Evolutionary conservation across 768 basidiomycete species (phyloP).

Genomic region (Pleurotus citrinopileatus): DNA sequence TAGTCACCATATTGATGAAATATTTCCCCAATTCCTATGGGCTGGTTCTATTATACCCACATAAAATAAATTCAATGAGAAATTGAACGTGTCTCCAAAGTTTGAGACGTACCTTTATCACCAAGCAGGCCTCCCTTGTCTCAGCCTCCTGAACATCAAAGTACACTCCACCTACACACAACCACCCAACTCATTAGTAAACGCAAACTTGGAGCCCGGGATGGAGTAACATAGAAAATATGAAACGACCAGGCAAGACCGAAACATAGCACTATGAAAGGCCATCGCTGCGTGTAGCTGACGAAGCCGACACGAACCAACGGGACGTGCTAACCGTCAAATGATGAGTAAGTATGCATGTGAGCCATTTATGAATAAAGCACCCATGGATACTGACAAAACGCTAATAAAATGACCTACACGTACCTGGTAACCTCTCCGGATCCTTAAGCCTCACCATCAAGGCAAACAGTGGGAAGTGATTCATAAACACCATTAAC

Average conservation of each 20-base stretch:
- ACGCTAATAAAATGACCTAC: too few species aligned
- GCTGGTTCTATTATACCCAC: conserved; percentile 43
- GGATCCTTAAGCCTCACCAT: conserved; percentile 85
- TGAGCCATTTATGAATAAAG: too few species aligned
- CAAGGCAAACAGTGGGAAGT: conserved; percentile 88
- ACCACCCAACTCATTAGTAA: conserved; percentile 21
- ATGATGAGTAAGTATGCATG: too few species aligned
- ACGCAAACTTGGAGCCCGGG: too few species aligned
- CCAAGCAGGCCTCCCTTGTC: conserved; percentile 20
- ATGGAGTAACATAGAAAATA: too few species aligned
- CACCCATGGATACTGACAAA: too few species aligned
- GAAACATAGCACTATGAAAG: too few species aligned
- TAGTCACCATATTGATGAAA: conserved; percentile 59
- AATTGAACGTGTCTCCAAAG: not conserved
- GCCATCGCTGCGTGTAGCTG: too few species aligned
- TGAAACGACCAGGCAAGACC: too few species aligned
- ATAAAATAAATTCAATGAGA: not conserved
- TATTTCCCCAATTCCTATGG: conserved; percentile 45
- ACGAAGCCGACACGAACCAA: too few species aligned
- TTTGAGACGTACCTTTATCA: conserved; percentile 30
- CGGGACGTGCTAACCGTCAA: too few species aligned
- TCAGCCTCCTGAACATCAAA: conserved; percentile 25
- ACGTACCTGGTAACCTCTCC: conserved; percentile 78
- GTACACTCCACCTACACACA: conserved; percentile 28
- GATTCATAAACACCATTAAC: conserved; percentile 77